Base-by-base conservation (phyloP, 192 early-diverging fungal genomes). In the Pilaira anomala region DNA sequence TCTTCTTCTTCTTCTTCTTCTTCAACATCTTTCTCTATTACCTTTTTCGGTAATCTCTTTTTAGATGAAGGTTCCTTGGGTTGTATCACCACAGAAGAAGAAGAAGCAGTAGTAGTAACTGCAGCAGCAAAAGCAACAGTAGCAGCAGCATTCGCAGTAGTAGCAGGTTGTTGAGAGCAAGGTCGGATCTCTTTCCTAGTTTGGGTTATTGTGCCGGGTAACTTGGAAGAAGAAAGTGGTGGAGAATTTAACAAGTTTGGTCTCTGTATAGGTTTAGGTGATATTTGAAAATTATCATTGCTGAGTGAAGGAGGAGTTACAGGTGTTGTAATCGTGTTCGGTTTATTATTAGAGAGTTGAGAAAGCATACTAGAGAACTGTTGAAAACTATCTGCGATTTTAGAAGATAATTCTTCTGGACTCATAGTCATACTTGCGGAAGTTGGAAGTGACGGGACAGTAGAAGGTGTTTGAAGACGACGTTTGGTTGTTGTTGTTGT, bases 311-410 rank as follows among this genome's bases (percentile, higher is more conserved):
- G 18, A 2, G 44, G 1, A 11, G 44, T 46, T 14, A 46, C 18
- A 46, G 44, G 18, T 14, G 44, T 14, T 1, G 44, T 2, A n/a
- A 14, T 4, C 9, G 2, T 46, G 1, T 19, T 46, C 4, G 4
- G 9, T 4, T 19, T 46, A 5, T 18, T 46, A 4, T 46, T 58
- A 40, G 56, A 58, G 40, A 58, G 41, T 42, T 58, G 56, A 7
- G 36, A 52, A 8, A 68, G 21, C 66, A 68, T 68, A 29, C 58
- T 48, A 7, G 59, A 62, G 40, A 72, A 62, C 28, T 72, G 45
- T 39, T 72, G 64, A 48, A 66, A 72, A 55, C 58, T 72, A 49
- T 72, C 58, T 29, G 70, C 70, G 21, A 72, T 72, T 46, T 66
- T 72, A 9, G 65, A 29, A 29, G 59, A 50, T 14, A 72, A 25